phyloP scores from a whole-genome alignment of 805 yeast species.

The Yarrowia sp. region DNA sequence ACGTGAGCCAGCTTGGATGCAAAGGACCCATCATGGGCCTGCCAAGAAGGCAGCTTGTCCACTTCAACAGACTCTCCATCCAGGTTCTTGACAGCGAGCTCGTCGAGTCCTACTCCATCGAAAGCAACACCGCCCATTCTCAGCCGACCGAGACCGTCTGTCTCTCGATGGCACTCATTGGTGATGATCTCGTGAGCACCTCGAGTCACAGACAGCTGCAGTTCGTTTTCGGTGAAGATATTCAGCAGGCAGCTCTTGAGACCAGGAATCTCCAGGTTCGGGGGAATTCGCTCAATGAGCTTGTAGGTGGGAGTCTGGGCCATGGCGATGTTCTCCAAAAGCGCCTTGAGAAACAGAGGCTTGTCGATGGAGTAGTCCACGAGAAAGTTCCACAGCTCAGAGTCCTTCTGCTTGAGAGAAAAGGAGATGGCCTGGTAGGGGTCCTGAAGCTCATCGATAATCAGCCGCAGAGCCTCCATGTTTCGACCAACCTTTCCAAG shows the following conservation, averaged over 20 bases:
- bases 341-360: constrained; percentile 72
- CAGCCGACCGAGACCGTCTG: background rate
- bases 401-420: constrained; percentile 64
- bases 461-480: constrained; percentile 68
- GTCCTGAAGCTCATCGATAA: constrained; percentile 73
- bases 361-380: constrained; percentile 66
- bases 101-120: background rate
- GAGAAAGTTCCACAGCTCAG: constrained; percentile 77
- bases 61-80: background rate
- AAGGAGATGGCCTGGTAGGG: constrained; percentile 79
- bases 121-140: constrained; percentile 6
- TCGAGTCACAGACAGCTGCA: constrained; percentile 49
- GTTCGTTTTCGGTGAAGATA: constrained; percentile 62
- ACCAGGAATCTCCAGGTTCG: constrained; percentile 60
- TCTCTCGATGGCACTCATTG: constrained; percentile 41
- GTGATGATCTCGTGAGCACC: constrained; percentile 56
- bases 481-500: constrained; percentile 81
- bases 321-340: constrained; percentile 58
- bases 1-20: constrained; percentile 20
- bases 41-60: constrained; percentile 7
- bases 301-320: constrained; percentile 41
- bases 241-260: constrained; percentile 58
- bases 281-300: constrained; percentile 64
- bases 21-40: constrained; percentile 17
- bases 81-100: background rate